Evolutionary conservation across 1,139 yeast genomes (phyloP), one percentile per base, ranked within the genome.

Genomic region (Torulaspora pretoriensis): DNA sequence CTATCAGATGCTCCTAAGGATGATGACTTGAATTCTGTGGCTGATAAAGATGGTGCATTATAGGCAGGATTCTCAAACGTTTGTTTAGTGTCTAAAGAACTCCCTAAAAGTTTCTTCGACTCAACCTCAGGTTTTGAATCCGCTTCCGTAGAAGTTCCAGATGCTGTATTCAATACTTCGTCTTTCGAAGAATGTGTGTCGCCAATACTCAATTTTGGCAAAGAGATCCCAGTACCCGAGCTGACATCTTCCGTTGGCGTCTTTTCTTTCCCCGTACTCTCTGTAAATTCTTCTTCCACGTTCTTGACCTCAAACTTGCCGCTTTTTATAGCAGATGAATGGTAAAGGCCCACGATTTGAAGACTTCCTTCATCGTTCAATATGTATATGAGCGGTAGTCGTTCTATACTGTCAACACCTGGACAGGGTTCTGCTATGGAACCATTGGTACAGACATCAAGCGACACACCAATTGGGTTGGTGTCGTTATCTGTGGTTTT

Each of bases 401-500:
- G 72, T 0, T 73, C 76, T 4, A 76, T 75, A 8, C 54, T 52
- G n/a, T 82, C 87, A 3, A 82, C 73, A 4, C 81, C 80, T 8
- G 69, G 63, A 52, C 81, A 76, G 0, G 92, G 87, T 24, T 76
- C 74, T 3, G 57, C 43, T 2, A 81, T 78, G 2, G 54, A 56
- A 5, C 69, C 70, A 1, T 63, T 59, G 4, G 78, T 68, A 5
- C 74, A 67, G 12, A 80, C 57, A 59, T 86, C 95, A 3, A 86
- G 42, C 0, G 77, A 79, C 27, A 84, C 54, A 1, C 96, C 96
- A 16, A 84, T 68, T 0, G 90, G 80, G 1, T 85, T 76, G 4
- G 84, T 75, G 57, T 86, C 95, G 40, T 77, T 83, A 31, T 75
- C 78, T 0, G 81, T 67, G 1, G 74, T 81, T 12, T 77, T 81